A percentile compares a stretch with the other conserved stretches of the same genome.
Conservation (phyloP, 176 grass and related monocot species). For the Aegilops longissima region DNA sequence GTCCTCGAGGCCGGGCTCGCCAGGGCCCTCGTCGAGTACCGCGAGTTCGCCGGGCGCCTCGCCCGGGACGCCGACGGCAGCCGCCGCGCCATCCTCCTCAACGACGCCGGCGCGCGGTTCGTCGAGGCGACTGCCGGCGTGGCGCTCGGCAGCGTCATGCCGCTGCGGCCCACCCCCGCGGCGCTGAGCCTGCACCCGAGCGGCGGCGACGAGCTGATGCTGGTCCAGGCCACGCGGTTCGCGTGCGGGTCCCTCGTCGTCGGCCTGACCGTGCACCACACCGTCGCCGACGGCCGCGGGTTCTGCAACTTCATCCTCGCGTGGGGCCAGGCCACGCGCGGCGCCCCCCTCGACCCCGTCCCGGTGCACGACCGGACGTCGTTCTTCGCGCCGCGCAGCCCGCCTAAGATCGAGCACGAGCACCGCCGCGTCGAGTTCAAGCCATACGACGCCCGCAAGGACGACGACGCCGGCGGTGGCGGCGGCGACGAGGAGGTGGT, state of each 20-base stretch:
- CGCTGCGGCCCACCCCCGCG: background rate
- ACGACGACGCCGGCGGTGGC: background rate
- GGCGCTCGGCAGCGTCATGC: background rate
- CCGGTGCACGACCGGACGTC: background rate
- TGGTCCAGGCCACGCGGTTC: background rate
- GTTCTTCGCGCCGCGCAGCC: background rate
- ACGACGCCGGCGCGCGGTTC: background rate
- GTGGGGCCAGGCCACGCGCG: background rate
- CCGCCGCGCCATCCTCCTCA: background rate
- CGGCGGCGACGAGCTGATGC: background rate
- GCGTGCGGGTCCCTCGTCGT: background rate
- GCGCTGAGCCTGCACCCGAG: background rate
- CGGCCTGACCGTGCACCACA: background rate
- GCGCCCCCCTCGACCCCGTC: background rate
- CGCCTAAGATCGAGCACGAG: background rate
- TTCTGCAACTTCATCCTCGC: background rate
- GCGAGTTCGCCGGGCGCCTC: background rate
- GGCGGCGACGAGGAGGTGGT: background rate
- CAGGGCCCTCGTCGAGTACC: background rate
- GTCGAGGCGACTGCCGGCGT: background rate
- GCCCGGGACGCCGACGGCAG: background rate
- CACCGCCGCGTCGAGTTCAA: background rate
- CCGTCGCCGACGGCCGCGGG: background rate
- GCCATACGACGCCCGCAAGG: background rate
- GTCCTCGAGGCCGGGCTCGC: background rate